These are phyloP conservation scores for Fusarium sp. DNA, from an alignment of 2,329 filamentous ascomycete species.

Conservation along the genomic window DNA sequence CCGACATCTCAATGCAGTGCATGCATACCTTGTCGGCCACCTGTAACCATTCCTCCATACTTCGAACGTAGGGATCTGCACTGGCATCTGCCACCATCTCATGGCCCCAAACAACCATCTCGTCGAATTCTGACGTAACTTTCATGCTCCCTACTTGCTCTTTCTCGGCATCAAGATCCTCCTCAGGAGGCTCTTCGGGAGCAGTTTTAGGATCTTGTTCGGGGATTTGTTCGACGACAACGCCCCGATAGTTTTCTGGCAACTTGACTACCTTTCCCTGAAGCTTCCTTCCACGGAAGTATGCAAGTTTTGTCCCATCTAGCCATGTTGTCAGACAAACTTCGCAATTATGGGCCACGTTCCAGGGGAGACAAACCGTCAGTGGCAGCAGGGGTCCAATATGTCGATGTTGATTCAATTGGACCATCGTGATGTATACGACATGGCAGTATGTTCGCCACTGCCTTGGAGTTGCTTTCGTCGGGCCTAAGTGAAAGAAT, in stretches of 20 bases:
- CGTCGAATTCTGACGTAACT: conserved; percentile 75
- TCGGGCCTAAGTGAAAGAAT: conserved; percentile 55
- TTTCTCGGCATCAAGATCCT: conserved; percentile 57
- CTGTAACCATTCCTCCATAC: conserved; percentile 82
- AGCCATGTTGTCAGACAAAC: conserved; percentile 3
- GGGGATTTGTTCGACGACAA: conserved; percentile 61
- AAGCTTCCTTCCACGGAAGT: conserved; percentile 85
- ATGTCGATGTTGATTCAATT: conserved; percentile 70
- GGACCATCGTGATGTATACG: conserved; percentile 82
- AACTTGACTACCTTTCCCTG: conserved; percentile 73
- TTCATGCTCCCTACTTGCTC: conserved; percentile 66
- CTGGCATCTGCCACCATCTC: conserved; percentile 71
- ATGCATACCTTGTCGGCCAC: conserved; percentile 74
- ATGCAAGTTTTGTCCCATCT: conserved; percentile 67
- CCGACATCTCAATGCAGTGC: background rate
- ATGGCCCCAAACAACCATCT: conserved; percentile 86
- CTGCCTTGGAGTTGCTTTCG: conserved; percentile 52
- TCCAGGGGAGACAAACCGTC: conserved; percentile 53
- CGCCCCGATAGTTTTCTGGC: conserved; percentile 76
- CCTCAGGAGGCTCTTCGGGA: conserved; percentile 51
- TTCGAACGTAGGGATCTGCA: conserved; percentile 77
- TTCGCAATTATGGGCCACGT: background rate
- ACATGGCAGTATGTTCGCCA: conserved; percentile 82
- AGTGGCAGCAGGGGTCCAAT: conserved; percentile 73
- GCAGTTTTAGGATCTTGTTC: conserved; percentile 51